Conservation (phyloP, 345 rosid genomes). For the Dimocarpus longan region DNA sequence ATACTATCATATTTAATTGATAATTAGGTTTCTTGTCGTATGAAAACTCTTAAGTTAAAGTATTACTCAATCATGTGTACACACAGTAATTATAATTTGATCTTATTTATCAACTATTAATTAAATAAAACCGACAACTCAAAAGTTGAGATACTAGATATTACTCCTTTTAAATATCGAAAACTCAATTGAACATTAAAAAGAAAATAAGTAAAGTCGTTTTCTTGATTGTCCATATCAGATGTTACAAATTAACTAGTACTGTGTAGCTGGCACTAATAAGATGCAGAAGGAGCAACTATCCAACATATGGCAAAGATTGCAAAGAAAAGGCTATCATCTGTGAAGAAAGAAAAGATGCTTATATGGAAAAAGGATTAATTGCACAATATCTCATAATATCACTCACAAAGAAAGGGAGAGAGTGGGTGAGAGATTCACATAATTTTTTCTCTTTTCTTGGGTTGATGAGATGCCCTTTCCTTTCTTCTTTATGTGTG, state of each 20-base stretch:
- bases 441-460: not conserved
- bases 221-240: slow-evolving; percentile 34
- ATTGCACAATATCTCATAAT: slow-evolving; percentile 24
- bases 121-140: too few species aligned
- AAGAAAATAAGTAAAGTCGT: slow-evolving; percentile 21
- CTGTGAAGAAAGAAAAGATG: slow-evolving; percentile 28
- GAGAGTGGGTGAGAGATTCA: slow-evolving; percentile 7
- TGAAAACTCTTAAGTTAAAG: too few species aligned
- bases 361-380: slow-evolving; percentile 29
- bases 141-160: too few species aligned
- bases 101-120: too few species aligned
- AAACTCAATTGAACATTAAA: not conserved
- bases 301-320: slow-evolving; percentile 38
- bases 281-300: slow-evolving; percentile 27
- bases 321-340: slow-evolving; percentile 28
- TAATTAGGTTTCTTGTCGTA: too few species aligned
- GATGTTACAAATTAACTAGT: slow-evolving; percentile 14
- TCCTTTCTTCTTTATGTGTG: slow-evolving; percentile 10
- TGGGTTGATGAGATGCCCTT: slow-evolving; percentile 13
- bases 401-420: slow-evolving; percentile 12
- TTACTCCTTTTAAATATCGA: not conserved
- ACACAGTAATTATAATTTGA: too few species aligned
- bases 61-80: too few species aligned
- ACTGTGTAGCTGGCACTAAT: slow-evolving; percentile 46
- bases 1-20: not conserved